phyloP scores from a whole-genome alignment of 805 yeast species.

The Saccharomycopsis oosterbeekiorum region DNA sequence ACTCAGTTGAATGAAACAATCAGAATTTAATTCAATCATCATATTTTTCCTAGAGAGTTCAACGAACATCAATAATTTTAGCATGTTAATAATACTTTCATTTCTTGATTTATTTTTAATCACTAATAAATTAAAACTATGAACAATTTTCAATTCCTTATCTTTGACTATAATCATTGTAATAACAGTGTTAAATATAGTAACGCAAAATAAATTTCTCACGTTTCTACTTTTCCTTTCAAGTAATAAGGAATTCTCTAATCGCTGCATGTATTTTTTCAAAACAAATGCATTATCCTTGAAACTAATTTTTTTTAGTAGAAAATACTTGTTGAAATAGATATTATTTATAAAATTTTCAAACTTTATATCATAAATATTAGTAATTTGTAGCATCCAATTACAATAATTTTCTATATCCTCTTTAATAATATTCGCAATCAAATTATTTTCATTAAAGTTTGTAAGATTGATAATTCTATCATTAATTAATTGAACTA shows the following conservation, averaged over 20 bases:
- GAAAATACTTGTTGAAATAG: neutral
- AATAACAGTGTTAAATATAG: neutral
- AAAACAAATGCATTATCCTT: neutral
- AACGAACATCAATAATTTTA: slow-evolving; percentile 4
- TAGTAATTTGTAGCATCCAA: neutral
- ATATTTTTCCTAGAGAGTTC: neutral
- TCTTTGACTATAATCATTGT: neutral
- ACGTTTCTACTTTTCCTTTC: neutral
- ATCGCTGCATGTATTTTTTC: neutral
- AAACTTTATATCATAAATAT: neutral
- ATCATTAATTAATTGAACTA: neutral
- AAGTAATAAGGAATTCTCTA: neutral
- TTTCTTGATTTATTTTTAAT: neutral
- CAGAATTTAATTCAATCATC: neutral
- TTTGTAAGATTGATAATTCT: neutral
- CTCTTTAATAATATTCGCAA: neutral
- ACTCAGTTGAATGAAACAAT: neutral
- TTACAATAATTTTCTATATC: neutral
- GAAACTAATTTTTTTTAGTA: neutral
- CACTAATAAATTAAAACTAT: neutral
- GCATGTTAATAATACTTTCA: neutral
- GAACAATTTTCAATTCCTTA: neutral
- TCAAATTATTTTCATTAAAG: neutral
- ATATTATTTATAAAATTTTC: neutral
- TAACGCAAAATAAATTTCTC: neutral